Conservation (phyloP, 2,329 filamentous ascomycete species). For the Alternaria gansuensis region DNA sequence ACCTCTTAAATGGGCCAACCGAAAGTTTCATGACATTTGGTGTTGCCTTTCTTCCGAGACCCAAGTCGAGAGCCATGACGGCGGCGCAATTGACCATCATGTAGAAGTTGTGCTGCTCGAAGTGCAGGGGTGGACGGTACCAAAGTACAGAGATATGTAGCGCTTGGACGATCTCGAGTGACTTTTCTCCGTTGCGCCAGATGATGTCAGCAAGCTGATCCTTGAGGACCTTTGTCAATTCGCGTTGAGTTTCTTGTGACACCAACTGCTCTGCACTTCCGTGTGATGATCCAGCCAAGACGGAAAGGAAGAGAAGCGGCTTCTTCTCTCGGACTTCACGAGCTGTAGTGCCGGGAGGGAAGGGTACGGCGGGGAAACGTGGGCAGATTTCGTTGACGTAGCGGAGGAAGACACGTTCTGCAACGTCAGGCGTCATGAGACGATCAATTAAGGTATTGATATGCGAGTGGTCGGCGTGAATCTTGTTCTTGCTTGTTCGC, state of each 20-base stretch:
- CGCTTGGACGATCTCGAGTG: conserved; percentile 81
- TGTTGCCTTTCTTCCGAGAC: conserved; percentile 69
- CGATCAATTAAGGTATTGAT: conserved; percentile 53
- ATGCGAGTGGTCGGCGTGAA: conserved; percentile 49
- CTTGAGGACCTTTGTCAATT: conserved; percentile 74
- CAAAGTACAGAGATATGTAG: conserved; percentile 79
- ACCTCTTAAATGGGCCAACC: conserved; percentile 45
- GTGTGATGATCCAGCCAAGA: conserved; percentile 63
- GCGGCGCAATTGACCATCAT: conserved; percentile 83
- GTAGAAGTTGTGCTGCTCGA: conserved; percentile 89
- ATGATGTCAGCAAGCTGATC: conserved; percentile 77
- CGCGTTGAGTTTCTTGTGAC: conserved; percentile 65
- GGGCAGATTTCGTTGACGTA: conserved; percentile 65
- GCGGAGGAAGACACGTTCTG: conserved; percentile 65
- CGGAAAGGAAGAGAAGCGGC: conserved; percentile 67
- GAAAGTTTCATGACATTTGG: conserved; percentile 53
- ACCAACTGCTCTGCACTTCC: conserved; percentile 56
- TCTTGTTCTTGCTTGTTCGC: conserved; percentile 40
- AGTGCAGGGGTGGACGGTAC: conserved; percentile 84
- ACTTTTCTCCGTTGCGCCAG: conserved; percentile 79
- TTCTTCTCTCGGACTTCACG: conserved; percentile 65
- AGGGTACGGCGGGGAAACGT: conserved; percentile 67
- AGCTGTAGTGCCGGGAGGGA: conserved; percentile 64
- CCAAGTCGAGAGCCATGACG: conserved; percentile 84
- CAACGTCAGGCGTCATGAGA: conserved; percentile 62